Percentiles rank a stretch among this genome's conserved stretches.
Conservation (phyloP, 2,329 filamentous ascomycete species). For the Juglanconis juglandina region DNA sequence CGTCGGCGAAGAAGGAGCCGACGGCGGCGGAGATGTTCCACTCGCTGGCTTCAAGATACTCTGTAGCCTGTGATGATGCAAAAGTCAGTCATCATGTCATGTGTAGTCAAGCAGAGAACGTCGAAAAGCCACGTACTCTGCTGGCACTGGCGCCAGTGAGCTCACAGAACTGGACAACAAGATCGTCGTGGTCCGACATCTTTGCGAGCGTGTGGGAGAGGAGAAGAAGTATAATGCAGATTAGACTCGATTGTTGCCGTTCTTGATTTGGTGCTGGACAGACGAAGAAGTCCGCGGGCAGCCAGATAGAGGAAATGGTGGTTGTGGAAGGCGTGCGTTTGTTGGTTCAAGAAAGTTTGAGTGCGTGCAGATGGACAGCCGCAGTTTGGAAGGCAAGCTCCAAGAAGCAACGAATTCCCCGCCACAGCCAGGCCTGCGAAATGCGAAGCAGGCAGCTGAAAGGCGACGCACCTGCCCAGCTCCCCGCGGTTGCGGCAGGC, state of each 20-base stretch:
- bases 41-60: constrained; percentile 61
- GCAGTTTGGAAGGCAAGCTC: too few relatives aligned
- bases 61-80: constrained; percentile 53
- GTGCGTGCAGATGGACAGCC: too few relatives aligned
- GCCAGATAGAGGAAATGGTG: too few relatives aligned
- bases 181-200: constrained; percentile 40
- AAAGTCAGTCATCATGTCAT: not conserved
- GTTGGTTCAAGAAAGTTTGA: too few relatives aligned
- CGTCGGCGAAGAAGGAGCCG: constrained; percentile 58
- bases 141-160: constrained; percentile 51
- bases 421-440: not conserved
- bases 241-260: not conserved
- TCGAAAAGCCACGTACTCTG: constrained; percentile 35
- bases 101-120: not conserved
- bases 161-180: constrained; percentile 51
- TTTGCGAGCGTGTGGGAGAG: constrained; percentile 20
- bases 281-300: too few relatives aligned
- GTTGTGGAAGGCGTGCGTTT: not conserved
- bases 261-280: not conserved
- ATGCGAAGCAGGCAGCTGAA: constrained; percentile 5
- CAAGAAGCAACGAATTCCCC: not conserved
- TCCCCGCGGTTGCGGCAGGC: not conserved
- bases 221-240: not conserved
- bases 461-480: not conserved
- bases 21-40: constrained; percentile 66